Conservation (phyloP, 768 basidiomycete genomes). For the Termitomyces sp. region DNA sequence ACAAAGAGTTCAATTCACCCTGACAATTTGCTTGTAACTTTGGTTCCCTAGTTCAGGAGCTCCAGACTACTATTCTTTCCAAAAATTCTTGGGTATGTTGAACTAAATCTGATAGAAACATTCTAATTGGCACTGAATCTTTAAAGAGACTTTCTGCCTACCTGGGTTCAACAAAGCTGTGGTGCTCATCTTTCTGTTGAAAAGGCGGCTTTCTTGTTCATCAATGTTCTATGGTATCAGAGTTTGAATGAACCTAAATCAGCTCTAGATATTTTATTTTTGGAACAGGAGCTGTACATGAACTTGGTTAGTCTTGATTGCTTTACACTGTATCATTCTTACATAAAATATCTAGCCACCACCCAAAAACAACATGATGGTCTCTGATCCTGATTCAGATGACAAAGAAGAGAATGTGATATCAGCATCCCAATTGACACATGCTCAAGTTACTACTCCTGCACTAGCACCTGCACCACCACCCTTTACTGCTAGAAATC, state of each 20-base stretch:
- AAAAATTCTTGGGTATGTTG: background rate
- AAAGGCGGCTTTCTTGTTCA: background rate
- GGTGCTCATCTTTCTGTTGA: background rate
- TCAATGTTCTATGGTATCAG: background rate
- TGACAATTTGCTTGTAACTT: no score
- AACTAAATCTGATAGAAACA: background rate
- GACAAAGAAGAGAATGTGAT: background rate
- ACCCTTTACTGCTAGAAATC: no score
- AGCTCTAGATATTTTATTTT: background rate
- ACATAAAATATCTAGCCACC: background rate
- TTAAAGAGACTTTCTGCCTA: no score
- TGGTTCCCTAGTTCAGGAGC: no score
- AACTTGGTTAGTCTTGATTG: background rate
- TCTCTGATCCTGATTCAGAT: background rate
- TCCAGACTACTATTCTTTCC: no score
- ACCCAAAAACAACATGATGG: background rate
- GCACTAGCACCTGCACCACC: no score
- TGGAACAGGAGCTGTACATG: background rate
- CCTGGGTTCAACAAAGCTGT: background rate
- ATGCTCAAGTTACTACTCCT: no score
- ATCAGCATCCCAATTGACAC: background rate
- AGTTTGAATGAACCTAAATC: background rate
- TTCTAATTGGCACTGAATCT: no score
- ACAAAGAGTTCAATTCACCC: background rate
- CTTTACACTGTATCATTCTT: background rate